A percentile compares a stretch with the other conserved stretches of the same genome.
Conservation (phyloP, 257 asterid genomes). For the Jacaranda copaia region DNA sequence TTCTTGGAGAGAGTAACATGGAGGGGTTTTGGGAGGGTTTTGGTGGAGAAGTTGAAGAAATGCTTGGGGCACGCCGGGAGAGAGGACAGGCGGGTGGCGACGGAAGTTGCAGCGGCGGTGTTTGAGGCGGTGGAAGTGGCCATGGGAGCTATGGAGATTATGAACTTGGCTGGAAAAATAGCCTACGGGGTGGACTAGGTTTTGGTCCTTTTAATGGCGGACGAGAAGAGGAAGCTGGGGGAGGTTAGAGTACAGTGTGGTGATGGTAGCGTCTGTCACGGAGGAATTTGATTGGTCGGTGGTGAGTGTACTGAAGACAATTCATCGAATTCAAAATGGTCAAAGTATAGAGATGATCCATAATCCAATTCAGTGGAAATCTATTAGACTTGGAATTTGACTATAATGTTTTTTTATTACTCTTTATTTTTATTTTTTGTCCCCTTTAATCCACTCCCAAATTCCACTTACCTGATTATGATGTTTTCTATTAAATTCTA, state of each 20-base stretch:
- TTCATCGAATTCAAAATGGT: no score
- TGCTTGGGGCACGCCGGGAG: conserved; percentile 11
- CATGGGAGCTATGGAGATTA: conserved; percentile 26
- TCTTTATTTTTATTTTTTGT: no score
- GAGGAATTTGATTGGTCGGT: conserved; percentile 12
- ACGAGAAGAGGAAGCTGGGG: neutral
- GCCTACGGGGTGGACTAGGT: conserved; percentile 40
- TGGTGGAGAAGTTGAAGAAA: conserved; percentile 24
- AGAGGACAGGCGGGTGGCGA: conserved; percentile 35
- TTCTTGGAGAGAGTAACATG: conserved; percentile 52
- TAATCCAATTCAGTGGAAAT: no score
- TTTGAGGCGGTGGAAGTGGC: conserved; percentile 45
- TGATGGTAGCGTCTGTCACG: conserved; percentile 2
- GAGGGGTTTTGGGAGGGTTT: conserved; percentile 42
- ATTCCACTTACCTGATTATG: no score
- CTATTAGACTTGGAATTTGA: no score
- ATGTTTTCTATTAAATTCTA: no score
- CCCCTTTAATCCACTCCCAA: no score
- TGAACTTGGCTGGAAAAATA: neutral
- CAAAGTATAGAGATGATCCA: no score
- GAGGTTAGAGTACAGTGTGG: neutral
- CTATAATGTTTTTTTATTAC: no score
- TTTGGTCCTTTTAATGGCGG: conserved; percentile 32
- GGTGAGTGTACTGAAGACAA: no score
- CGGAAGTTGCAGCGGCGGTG: conserved; percentile 36